phyloP scores from a whole-genome alignment of 768 basidiomycete genomes.

The Tephrocybe sp. region DNA sequence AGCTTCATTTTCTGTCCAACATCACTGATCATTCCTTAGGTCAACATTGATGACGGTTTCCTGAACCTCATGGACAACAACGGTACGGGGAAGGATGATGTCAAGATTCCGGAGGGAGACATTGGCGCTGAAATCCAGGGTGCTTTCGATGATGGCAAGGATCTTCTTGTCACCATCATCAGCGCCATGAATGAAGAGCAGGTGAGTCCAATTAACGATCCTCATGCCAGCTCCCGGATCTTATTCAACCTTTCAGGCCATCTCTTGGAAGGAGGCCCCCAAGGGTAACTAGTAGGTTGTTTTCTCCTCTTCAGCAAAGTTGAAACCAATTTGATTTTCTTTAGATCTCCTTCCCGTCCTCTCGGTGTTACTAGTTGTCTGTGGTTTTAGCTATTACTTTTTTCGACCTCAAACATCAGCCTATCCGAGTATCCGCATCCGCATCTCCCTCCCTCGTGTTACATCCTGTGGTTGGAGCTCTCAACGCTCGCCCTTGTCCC shows the following conservation, averaged over 20 bases:
- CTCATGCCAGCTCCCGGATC: not conserved
- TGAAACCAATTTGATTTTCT: not conserved
- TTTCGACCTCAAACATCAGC: conserved; percentile 20
- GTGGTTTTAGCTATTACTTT: conserved; percentile 22
- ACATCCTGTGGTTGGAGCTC: conserved; percentile 12
- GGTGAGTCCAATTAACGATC: conserved; percentile 30
- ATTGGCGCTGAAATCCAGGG: conserved; percentile 68
- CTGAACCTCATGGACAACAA: conserved; percentile 90
- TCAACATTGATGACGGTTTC: conserved; percentile 91
- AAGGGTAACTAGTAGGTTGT: conserved; percentile 41
- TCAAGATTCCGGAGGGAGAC: conserved; percentile 85
- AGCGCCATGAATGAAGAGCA: conserved; percentile 92
- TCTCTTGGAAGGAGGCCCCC: conserved; percentile 88
- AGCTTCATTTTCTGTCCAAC: conserved; percentile 5
- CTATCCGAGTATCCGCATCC: conserved; percentile 19
- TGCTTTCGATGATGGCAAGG: conserved; percentile 84
- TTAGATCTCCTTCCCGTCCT: conserved; percentile 9
- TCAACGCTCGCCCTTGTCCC: conserved; percentile 14
- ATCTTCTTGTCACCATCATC: conserved; percentile 82
- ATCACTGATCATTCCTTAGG: conserved; percentile 33
- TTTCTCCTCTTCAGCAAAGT: not conserved
- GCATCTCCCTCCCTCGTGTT: conserved; percentile 11
- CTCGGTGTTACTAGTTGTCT: conserved; percentile 11
- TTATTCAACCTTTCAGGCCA: conserved; percentile 43
- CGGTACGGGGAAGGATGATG: conserved; percentile 86